These are phyloP conservation scores for Cladophialophora bantiana DNA, from an alignment of 2,329 filamentous ascomycete genomes.

Conservation along the genomic window DNA sequence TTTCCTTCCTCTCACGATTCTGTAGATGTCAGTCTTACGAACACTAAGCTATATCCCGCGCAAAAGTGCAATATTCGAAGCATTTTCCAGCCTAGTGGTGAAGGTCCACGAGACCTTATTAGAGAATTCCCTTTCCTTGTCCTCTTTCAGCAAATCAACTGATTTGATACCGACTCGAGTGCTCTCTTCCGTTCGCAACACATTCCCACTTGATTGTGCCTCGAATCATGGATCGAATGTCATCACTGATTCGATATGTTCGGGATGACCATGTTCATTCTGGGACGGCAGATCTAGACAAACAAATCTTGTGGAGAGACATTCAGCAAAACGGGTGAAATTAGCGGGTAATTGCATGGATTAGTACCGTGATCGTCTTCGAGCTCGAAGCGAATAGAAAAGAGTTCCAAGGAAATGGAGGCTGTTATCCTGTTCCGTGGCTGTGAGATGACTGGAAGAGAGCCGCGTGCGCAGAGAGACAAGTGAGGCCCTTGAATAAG, in stretches of 20 bases:
- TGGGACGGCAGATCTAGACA: not conserved
- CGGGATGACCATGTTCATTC: slow-evolving; percentile 11
- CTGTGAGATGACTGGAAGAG: not conserved
- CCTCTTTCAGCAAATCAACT: slow-evolving; percentile 11
- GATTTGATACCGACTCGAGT: slow-evolving; percentile 29
- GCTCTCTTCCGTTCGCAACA: slow-evolving; percentile 16
- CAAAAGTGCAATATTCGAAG: slow-evolving; percentile 15
- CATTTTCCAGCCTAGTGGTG: slow-evolving; percentile 30
- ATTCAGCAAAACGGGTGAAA: not conserved
- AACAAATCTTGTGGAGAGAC: not conserved
- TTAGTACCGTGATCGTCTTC: not conserved
- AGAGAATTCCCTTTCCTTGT: slow-evolving; percentile 7
- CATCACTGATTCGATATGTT: not conserved
- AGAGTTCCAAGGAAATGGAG: not conserved
- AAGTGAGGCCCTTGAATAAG: not conserved
- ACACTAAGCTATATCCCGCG: slow-evolving; percentile 9
- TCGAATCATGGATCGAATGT: slow-evolving; percentile 1
- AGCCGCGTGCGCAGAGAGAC: not conserved
- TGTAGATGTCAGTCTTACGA: slow-evolving; percentile 4
- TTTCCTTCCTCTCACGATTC: slow-evolving; percentile 9
- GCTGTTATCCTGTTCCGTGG: not conserved
- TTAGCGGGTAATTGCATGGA: not conserved
- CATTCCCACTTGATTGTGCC: slow-evolving; percentile 8
- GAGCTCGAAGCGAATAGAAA: not conserved
- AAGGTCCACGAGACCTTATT: slow-evolving; percentile 31